Base-by-base conservation (phyloP, 2,329 filamentous ascomycete genomes). In the Aspergillus arachidicola region DNA sequence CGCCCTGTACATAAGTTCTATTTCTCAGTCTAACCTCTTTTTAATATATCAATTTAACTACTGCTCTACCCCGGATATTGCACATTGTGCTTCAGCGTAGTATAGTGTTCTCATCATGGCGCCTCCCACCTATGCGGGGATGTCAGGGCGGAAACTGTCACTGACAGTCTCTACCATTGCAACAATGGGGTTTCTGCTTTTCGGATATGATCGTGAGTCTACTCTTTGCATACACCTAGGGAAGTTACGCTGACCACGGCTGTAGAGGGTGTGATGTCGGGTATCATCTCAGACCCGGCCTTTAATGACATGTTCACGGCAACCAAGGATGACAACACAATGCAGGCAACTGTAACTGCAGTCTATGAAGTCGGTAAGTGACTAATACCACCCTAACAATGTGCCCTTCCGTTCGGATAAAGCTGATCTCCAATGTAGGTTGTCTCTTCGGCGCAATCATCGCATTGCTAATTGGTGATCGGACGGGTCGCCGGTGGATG, bases 111-210 rank as follows among this genome's bases (percentile, higher is more conserved):
- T 51, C 67, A 71, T 32, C 43, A 87, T 86, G 84, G 79, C 83
- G 66, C 82, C 60, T 34, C 60, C 84, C 66, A 83, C 72, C 16
- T 89, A 82, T 72, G 83, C 85, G 73, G 87, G 87, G 75, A 79
- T 89, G 64, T 84, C 83, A 38, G 88, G 88, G 73, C 81, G 80
- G 67, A 79, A 78, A 45, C 80, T 90, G 58, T 85, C 84, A 26
- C 69, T 87, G 64, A 79, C 83, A 55, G 82, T 90, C 50, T 87
- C 88, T 1, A 82, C 84, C 19, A 83, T 90, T 30, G 86, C 87
- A 3, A 89, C 87, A 0, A 87, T 86, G 55, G 87, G 86, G 19
- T 88, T 89, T 77, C 73, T 88, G 26, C 81, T 86, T 19, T 87
- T 86, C 64, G 85, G 85, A 62, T 87, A 86, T 70, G 84, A 87